Evolutionary conservation across 768 basidiomycete genomes (phyloP).

Genomic region (Pleurotus cornucopiae): DNA sequence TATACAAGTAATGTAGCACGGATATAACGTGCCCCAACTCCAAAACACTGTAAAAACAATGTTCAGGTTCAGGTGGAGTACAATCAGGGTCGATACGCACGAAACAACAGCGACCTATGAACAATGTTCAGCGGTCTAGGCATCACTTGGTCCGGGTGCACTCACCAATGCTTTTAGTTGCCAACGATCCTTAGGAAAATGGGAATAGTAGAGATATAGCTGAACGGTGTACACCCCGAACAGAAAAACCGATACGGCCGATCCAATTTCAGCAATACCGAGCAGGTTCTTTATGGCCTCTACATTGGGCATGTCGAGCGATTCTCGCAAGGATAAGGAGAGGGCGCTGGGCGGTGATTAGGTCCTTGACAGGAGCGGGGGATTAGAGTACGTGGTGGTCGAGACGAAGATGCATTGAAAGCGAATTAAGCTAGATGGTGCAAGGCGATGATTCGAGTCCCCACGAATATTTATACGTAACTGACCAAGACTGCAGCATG

Average conservation of each 20-base stretch:
- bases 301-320: background rate
- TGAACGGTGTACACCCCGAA: conserved; percentile 25
- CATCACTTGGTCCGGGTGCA: background rate
- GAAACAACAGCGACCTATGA: background rate
- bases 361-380: too few relatives aligned
- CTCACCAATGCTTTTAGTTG: conserved; percentile 18
- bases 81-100: background rate
- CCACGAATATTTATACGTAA: too few relatives aligned
- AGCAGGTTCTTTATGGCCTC: background rate
- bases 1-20: conserved; percentile 16
- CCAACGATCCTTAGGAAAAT: conserved; percentile 17
- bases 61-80: background rate
- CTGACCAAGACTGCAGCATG: too few relatives aligned
- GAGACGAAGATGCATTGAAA: too few relatives aligned
- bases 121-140: conserved; percentile 1
- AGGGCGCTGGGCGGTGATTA: too few relatives aligned
- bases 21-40: conserved; percentile 19
- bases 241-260: conserved; percentile 16
- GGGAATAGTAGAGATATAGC: conserved; percentile 15
- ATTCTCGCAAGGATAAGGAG: too few relatives aligned
- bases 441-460: too few relatives aligned
- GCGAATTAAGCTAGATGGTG: too few relatives aligned
- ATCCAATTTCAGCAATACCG: conserved; percentile 13
- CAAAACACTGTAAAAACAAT: conserved; percentile 8
- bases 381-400: too few relatives aligned